Percentiles rank a stretch among this genome's conserved stretches.
phyloP scores from a whole-genome alignment of 768 basidiomycete species.

The Phylloporus arenicola region DNA sequence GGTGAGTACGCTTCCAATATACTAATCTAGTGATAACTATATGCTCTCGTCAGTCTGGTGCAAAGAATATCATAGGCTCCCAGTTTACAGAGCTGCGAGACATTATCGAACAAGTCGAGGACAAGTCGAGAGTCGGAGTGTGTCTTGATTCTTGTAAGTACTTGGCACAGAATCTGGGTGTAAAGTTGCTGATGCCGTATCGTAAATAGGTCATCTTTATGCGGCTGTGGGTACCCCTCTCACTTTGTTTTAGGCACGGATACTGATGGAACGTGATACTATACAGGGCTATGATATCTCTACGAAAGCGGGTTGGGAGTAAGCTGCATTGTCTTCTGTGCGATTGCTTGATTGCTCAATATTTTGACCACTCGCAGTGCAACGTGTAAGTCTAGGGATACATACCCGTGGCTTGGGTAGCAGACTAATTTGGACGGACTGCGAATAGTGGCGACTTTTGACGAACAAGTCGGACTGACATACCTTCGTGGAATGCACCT shows the following conservation, averaged over 20 bases:
- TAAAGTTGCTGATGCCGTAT: neutral
- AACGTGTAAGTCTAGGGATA: constrained; percentile 20
- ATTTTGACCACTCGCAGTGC: constrained; percentile 11
- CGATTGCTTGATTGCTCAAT: neutral
- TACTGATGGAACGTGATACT: neutral
- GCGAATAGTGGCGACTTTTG: constrained; percentile 56
- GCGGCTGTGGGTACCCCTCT: constrained; percentile 60
- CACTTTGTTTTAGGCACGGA: constrained; percentile 20
- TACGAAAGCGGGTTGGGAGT: constrained; percentile 68
- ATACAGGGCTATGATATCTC: constrained; percentile 75
- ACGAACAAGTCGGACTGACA: constrained; percentile 58
- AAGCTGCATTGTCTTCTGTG: constrained; percentile 20
- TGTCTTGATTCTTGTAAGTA: constrained; percentile 79
- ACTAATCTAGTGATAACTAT: neutral
- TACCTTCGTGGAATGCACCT: constrained; percentile 83
- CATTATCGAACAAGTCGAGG: constrained; percentile 65
- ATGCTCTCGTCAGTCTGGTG: constrained; percentile 52
- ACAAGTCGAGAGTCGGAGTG: constrained; percentile 73
- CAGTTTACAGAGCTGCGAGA: constrained; percentile 59
- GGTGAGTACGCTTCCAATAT: constrained; percentile 36
- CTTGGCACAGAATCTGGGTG: neutral
- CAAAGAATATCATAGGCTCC: constrained; percentile 73
- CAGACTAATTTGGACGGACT: neutral
- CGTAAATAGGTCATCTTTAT: constrained; percentile 60
- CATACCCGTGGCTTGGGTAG: neutral